Evolutionary conservation across 2,329 filamentous ascomycete species (phyloP), one percentile per base, ranked within the genome.

Genomic region (Emergomyces africanus): DNA sequence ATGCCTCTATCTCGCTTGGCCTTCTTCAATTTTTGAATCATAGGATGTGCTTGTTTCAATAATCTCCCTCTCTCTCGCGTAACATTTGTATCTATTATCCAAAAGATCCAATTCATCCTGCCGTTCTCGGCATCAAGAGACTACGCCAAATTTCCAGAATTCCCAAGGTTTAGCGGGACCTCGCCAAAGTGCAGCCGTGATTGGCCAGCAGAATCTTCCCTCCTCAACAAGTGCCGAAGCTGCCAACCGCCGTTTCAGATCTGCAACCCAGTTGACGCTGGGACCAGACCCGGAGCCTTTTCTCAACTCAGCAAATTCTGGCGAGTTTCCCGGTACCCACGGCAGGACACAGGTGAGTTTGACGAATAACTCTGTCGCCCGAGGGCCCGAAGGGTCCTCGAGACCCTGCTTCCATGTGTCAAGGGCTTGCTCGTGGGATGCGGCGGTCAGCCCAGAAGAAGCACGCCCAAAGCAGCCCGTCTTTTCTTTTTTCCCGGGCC

Each of bases 291-390:
- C 49, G 42, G 54, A 56, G 44, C 20, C 59, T 59, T 63, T 63
- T 55, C 63, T 64, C 59, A 64, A 64, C 63, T 61, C 37, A 64
- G 63, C 60, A 64, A 64, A 64, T 57, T 63, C 63, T 61, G 63
- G 63, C 63, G 63, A 64, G 63, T 37, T 60, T 53, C 49, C 8
- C 25, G 48, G 14, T n/a, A 18, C 9, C 1, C 8, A 30, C 48
- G 48, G 48, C 48, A 18, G 28, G 15, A 2, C 20, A 12, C 23
- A 48, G 44, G 23, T 48, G 44, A 28, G 23, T 14, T 48, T 28
- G 4, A 25, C 23, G 23, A 48, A 48, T 23, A 12, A n/a, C 44
- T 6, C 23, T 28, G 23, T 28, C 44, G 12, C 20, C 44, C 44
- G 12, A 48, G 23, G 44, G 44, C 44, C 23, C 23, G 23, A 48